These are phyloP conservation scores for Davidsoniella eucalypti DNA, from an alignment of 2,329 filamentous ascomycete genomes.

Conservation along the genomic window DNA sequence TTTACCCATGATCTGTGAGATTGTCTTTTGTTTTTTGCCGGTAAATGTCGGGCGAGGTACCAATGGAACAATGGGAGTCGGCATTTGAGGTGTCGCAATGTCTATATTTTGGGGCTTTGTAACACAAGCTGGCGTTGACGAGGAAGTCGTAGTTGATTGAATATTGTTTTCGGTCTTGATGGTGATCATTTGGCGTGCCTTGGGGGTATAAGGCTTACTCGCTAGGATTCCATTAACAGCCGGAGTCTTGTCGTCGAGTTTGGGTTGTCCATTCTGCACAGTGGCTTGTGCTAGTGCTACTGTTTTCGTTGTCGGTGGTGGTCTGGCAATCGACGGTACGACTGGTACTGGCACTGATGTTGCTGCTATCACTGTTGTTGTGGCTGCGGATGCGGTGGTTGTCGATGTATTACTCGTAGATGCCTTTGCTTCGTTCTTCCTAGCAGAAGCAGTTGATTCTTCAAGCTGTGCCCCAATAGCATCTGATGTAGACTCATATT, in stretches of 20 bases:
- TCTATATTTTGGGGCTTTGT: neutral
- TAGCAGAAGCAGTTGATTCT: conserved; percentile 1
- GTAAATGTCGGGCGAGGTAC: neutral
- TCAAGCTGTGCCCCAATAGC: conserved; percentile 8
- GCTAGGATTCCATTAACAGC: no score
- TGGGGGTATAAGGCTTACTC: no score
- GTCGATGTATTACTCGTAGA: neutral
- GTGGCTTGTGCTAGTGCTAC: neutral
- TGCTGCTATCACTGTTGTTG: neutral
- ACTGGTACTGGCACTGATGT: neutral
- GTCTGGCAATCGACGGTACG: neutral
- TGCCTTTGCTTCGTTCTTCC: neutral
- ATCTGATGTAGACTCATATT: conserved; percentile 9
- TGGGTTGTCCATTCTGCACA: no score
- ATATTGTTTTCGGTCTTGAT: no score
- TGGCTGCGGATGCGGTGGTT: neutral
- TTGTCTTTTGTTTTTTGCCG: conserved; percentile 8
- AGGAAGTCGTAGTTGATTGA: neutral
- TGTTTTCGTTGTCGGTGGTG: neutral
- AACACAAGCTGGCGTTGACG: neutral
- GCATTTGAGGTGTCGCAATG: neutral
- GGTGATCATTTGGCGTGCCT: no score
- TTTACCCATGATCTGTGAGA: conserved; percentile 10
- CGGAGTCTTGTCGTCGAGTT: no score
- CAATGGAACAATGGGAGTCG: neutral